Base-by-base conservation (phyloP, 2,329 filamentous ascomycete genomes). In the Zymoseptoria brevis region DNA sequence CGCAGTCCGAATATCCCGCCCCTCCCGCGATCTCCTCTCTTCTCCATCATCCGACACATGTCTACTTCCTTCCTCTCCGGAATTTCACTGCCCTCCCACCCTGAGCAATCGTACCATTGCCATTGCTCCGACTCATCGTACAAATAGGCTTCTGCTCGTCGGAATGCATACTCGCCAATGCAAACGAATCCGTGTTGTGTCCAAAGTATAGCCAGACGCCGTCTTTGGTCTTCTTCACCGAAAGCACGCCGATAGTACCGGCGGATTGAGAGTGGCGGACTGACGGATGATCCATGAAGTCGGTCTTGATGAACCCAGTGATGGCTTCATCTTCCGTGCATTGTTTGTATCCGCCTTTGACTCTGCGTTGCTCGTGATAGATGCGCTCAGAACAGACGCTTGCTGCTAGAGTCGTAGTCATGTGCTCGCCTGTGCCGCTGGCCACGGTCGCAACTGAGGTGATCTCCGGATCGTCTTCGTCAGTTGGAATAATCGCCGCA, bases 371-470 rank as follows among this genome's bases (percentile, higher is more conserved):
- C 66, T 80, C 83, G 64, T 87, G 83, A 60, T 66, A 96, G 24
- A 99, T 80, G 52, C 94, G 84, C 64, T 93, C 88, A 0, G 92
- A 91, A 71, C 91, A 96, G 57, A 87, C 87, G 60, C 87, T 86
- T 6, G 94, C 92, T 9, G 94, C 93, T 81, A 95, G 87, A 0
- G 92, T 95, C 0, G 93, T 96, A 41, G 91, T 89, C 88, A 99
- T 99, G 72, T 99, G 94, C 75, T 99, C 94, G 53, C 94, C 94
- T 2, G 94, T 99, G 26, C 94, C 94, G 71, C 90, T 96, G 48
- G 91, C 95, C 21, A 96, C 90, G 24, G 87, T 86, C 29, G 90
- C 93, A 26, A 96, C 90, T 52, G 82, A 84, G 7, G 85, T 81
- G 52, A 80, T 78, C 2, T 89, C 84, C 6, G 83, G 77, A 69